Conservation (phyloP, 306 rosid species). For the Ormosia semicastrata region DNA sequence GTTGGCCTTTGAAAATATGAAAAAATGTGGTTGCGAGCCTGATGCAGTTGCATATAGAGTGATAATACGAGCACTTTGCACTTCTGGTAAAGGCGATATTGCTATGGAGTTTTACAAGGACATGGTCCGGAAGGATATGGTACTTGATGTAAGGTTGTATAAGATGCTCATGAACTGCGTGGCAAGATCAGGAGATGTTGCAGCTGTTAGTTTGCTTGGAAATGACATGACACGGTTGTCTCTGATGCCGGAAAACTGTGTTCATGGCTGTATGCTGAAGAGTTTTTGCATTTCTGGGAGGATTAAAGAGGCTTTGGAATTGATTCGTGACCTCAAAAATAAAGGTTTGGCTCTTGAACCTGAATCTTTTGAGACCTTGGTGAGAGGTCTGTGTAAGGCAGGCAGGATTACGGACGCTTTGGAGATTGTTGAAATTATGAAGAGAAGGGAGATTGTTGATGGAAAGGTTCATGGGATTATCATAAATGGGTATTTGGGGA, state of each 20-base stretch:
- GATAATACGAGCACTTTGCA: slow-evolving; percentile 57
- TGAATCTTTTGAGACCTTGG: slow-evolving; percentile 61
- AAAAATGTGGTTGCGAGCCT: slow-evolving; percentile 57
- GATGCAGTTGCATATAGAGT: slow-evolving; percentile 62
- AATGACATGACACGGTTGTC: slow-evolving; percentile 64
- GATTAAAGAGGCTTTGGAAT: slow-evolving; percentile 78
- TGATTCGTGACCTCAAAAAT: slow-evolving; percentile 68
- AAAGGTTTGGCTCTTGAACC: slow-evolving; percentile 54
- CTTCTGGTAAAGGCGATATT: slow-evolving; percentile 64
- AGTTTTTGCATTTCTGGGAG: slow-evolving; percentile 64
- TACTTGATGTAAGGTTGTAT: slow-evolving; percentile 48
- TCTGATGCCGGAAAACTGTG: slow-evolving; percentile 44
- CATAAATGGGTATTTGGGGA: slow-evolving; percentile 60
- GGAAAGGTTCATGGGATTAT: slow-evolving; percentile 58
- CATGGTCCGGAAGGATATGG: slow-evolving; percentile 58
- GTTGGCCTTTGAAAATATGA: slow-evolving; percentile 59
- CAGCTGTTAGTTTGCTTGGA: slow-evolving; percentile 52
- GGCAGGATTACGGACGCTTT: slow-evolving; percentile 64
- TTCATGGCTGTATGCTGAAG: slow-evolving; percentile 60
- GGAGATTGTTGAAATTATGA: slow-evolving; percentile 74
- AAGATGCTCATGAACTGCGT: slow-evolving; percentile 58
- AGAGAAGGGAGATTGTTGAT: slow-evolving; percentile 46
- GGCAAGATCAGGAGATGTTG: slow-evolving; percentile 62
- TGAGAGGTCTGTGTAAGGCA: slow-evolving; percentile 76
- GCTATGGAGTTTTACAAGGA: slow-evolving; percentile 88